Evolutionary conservation across 2,329 filamentous ascomycete species (phyloP).

Genomic region (Pseudocercospora crystallina): DNA sequence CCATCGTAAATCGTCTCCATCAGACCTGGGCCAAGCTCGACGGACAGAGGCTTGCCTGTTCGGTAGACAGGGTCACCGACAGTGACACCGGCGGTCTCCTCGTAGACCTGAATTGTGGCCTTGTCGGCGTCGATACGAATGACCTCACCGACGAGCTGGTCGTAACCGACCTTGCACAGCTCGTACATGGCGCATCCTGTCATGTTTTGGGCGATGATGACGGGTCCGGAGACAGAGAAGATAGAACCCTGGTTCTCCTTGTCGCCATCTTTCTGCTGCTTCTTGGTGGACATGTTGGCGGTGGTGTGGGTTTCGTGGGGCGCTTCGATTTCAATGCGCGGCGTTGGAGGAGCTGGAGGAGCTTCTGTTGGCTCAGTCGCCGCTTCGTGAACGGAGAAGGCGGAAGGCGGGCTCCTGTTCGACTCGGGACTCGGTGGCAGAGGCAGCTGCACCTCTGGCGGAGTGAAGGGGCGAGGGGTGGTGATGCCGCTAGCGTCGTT

Average conservation of each 20-base stretch:
- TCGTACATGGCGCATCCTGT: slow-evolving; percentile 99
- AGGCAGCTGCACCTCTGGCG: slow-evolving; percentile 19
- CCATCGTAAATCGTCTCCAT: slow-evolving; percentile 99
- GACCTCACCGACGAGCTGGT: slow-evolving; percentile 91
- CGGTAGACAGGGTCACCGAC: slow-evolving; percentile 90
- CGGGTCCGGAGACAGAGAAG: slow-evolving; percentile 77
- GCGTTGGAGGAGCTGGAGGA: background rate
- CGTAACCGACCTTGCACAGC: slow-evolving; percentile 89
- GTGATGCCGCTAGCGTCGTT: slow-evolving; percentile 14
- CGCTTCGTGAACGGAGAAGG: slow-evolving; percentile 5
- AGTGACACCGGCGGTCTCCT: slow-evolving; percentile 95
- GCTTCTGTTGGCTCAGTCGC: slow-evolving; percentile 15
- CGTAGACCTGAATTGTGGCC: slow-evolving; percentile 97
- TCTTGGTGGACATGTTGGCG: slow-evolving; percentile 38
- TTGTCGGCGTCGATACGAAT: slow-evolving; percentile 96
- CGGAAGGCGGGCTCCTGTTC: slow-evolving; percentile 6
- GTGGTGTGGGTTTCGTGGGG: slow-evolving; percentile 9
- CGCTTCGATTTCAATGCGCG: slow-evolving; percentile 11
- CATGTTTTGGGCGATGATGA: slow-evolving; percentile 97
- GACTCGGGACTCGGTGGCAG: slow-evolving; percentile 21
- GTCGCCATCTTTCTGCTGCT: slow-evolving; percentile 44
- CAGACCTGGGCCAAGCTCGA: slow-evolving; percentile 93
- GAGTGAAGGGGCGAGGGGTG: slow-evolving; percentile 15
- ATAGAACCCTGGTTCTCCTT: slow-evolving; percentile 63
- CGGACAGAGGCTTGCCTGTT: slow-evolving; percentile 93